These are phyloP conservation scores for Verticillium isaacii DNA, from an alignment of 2,329 filamentous ascomycete genomes.

Conservation along the genomic window DNA sequence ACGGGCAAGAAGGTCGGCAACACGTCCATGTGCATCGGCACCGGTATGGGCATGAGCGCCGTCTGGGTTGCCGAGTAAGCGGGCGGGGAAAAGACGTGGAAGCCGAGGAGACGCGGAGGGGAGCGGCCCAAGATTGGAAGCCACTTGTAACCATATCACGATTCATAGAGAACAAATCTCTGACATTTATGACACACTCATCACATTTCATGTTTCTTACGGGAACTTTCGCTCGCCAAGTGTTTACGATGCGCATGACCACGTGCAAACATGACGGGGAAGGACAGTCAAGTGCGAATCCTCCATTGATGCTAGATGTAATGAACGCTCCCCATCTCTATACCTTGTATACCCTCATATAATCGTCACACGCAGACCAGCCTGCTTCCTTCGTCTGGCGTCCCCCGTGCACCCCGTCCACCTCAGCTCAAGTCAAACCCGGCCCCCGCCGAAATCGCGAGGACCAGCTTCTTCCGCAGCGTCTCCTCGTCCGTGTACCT, in stretches of 20 bases:
- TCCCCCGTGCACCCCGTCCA: background rate
- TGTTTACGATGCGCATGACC: background rate
- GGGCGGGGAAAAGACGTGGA: background rate
- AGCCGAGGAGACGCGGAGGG: background rate
- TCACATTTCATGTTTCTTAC: no score
- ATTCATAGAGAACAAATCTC: slow-evolving; percentile 1
- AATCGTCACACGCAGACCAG: background rate
- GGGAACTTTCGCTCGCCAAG: no score
- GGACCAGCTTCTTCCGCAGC: slow-evolving; percentile 77
- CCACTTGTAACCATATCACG: slow-evolving; percentile 1
- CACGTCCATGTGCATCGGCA: slow-evolving; percentile 95
- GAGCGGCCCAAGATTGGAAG: background rate
- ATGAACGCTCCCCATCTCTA: background rate
- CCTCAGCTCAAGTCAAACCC: slow-evolving; percentile 76
- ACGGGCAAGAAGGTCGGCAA: slow-evolving; percentile 82
- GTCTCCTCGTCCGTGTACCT: slow-evolving; percentile 64
- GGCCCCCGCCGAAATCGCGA: slow-evolving; percentile 83
- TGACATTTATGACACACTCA: background rate
- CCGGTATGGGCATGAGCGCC: slow-evolving; percentile 96
- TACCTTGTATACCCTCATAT: background rate
- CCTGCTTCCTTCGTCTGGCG: background rate
- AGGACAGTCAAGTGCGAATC: background rate
- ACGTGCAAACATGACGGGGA: no score
- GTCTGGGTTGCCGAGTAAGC: slow-evolving; percentile 89
- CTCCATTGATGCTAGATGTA: background rate